A percentile compares a stretch with the other conserved stretches of the same genome.
Conservation (phyloP, 345 rosid genomes). For the Ceriops tagal region DNA sequence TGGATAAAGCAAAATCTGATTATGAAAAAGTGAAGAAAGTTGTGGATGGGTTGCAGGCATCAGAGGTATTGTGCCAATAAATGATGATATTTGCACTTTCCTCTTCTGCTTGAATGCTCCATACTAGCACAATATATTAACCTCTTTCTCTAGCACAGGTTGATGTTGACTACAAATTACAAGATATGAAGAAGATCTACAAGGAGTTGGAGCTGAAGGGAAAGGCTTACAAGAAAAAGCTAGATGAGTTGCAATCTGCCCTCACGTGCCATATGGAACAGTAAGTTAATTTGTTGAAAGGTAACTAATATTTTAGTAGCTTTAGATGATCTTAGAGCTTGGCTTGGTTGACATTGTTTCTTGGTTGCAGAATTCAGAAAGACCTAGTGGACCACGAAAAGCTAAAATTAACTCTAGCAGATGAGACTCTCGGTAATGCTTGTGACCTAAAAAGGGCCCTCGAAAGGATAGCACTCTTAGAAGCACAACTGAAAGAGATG, state of each 20-base stretch:
- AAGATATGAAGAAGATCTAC: conserved; percentile 69
- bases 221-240: conserved; percentile 73
- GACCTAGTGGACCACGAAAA: conserved; percentile 86
- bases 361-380: conserved; percentile 71
- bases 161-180: conserved; percentile 69
- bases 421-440: conserved; percentile 47
- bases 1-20: conserved; percentile 58
- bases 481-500: conserved; percentile 89
- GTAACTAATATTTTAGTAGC: neutral
- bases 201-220: conserved; percentile 79
- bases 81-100: conserved; percentile 6
- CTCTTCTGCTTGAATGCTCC: neutral
- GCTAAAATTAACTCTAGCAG: conserved; percentile 73
- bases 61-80: conserved; percentile 54
- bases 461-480: conserved; percentile 73
- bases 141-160: conserved; percentile 47
- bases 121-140: neutral
- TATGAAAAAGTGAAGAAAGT: conserved; percentile 64
- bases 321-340: conserved; percentile 11
- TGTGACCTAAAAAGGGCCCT: conserved; percentile 70
- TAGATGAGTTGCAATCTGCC: conserved; percentile 69
- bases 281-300: conserved; percentile 43
- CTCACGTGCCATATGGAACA: conserved; percentile 76
- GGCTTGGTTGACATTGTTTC: conserved; percentile 12
- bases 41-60: conserved; percentile 79